Base-by-base conservation (phyloP, 345 rosid genomes). In the Trapa incisa region DNA sequence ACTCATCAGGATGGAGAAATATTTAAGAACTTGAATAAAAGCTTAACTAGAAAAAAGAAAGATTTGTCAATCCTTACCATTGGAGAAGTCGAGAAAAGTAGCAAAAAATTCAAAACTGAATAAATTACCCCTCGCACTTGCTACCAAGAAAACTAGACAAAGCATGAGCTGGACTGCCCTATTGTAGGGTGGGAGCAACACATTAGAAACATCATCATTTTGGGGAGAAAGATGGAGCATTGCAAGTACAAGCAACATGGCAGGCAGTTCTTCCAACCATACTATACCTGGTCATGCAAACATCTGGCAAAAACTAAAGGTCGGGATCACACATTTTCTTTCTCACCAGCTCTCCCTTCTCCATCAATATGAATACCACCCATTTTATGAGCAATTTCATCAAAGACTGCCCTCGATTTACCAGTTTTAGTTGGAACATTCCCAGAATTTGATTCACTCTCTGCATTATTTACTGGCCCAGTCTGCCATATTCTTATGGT, bases 401-500 rank as follows among this genome's bases (percentile, higher is more conserved):
- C 82, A 4, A 70, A 68, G 37, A 66, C 69, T 8, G 39, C 70
- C 72, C 70, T 78, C 32, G 67, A 70, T 65, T 78, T 75, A 56
- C 72, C 79, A 32, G 72, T 57, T 47, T 47, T 56, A 29, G 72
- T 53, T 22, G 72, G 74, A 3, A 74, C 75, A 10, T 75, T 75
- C 56, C 72, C 70, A 14, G 76, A 13, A 57, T 47, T 67, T 22
- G 68, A 65, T 57, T 69, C 74, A 67, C 45, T 75, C 77, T 81
- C 82, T 1, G 71, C 71, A 3, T 64, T 64, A 73, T 36, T 69
- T 36, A 75, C 68, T 12, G 86, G 89, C 15, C 79, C 75, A 0
- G 75, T 76, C 75, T 83, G 85, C 89, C 89, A 85, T 75, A 83
- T 85, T 73, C 89, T 77, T 70, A 85, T 85, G 54, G 89, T 95